These are phyloP conservation scores for Boletus sp. DNA, from an alignment of 768 basidiomycete genomes.

Conservation along the genomic window DNA sequence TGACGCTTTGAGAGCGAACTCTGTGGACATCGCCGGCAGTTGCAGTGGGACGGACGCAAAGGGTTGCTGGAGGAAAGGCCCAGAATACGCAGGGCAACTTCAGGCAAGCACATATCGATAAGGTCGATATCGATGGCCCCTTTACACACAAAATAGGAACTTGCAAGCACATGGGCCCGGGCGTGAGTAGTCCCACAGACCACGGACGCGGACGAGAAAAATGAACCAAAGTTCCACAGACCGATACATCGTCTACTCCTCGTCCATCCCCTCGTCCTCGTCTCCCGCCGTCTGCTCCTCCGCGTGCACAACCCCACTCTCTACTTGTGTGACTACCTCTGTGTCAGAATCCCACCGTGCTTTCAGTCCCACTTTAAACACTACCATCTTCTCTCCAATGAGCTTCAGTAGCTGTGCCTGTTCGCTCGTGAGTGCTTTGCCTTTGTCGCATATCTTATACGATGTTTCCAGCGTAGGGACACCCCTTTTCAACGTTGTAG, in stretches of 20 bases:
- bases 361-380: slow-evolving; percentile 69
- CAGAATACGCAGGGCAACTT: slow-evolving; percentile 42
- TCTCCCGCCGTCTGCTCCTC: slow-evolving; percentile 34
- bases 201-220: neutral
- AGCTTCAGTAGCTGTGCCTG: slow-evolving; percentile 93
- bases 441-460: slow-evolving; percentile 84
- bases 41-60: slow-evolving; percentile 20
- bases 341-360: slow-evolving; percentile 69
- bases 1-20: slow-evolving; percentile 59
- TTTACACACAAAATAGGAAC: neutral
- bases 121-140: slow-evolving; percentile 3
- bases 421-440: slow-evolving; percentile 75
- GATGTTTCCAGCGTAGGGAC: slow-evolving; percentile 78
- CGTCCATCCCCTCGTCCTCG: slow-evolving; percentile 50
- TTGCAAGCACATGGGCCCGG: neutral
- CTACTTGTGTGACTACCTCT: slow-evolving; percentile 61
- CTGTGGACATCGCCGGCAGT: slow-evolving; percentile 31
- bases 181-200: neutral
- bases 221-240: neutral
- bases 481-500: slow-evolving; percentile 80
- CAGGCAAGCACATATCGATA: slow-evolving; percentile 43
- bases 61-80: slow-evolving; percentile 55
- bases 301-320: slow-evolving; percentile 38
- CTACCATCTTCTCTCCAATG: slow-evolving; percentile 85
- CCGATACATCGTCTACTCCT: slow-evolving; percentile 32